Base-by-base conservation (phyloP, 768 basidiomycete genomes). In the Pilatotrama ljubarskyi region DNA sequence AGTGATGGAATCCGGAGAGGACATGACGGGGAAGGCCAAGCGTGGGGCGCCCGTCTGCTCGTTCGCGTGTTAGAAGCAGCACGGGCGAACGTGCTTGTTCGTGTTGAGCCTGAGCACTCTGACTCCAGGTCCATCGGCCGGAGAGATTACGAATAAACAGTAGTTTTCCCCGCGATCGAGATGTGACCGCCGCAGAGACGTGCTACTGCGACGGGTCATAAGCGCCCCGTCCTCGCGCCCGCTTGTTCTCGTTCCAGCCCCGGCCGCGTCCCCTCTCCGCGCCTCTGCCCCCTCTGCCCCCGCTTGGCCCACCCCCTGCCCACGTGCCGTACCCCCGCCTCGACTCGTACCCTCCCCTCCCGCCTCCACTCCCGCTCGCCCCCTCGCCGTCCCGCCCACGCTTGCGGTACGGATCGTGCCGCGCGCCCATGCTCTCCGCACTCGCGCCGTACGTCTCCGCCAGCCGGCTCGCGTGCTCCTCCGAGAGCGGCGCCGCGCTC, bases 321-420 rank as follows among this genome's bases (percentile, higher is more conserved):
- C 29, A 18, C 3, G 48, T 35, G 13, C 48, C 29, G n/a, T 35
- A 49, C 17, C 29, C 48, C 5, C 48, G 26, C 32, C 29, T 49
- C 48, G 29, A 32, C 32, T 49, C 48, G 24, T 49, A 49, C 18
- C 48, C 32, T 9, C 48, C 48, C 20, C 48, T 2, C 48, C 48
- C 48, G 10, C 25, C 46, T 5, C 46, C 25, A 47, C 46, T 17
- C 24, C 46, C 46, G 15, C 22, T 32, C 48, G n/a, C n/a, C n/a
- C n/a, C n/a, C n/a, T n/a, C n/a, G n/a, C 41, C 40, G 7, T 53
- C 52, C 26, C 52, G 15, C 11, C n/a, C 41, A 10, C 52, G 52
- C 41, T 53, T 53, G 26, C 52, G 40, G 17, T 51, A 22, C 36
- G 22, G 50, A 2, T 51, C 36, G n/a, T 53, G 52, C 52, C 26